Base-by-base conservation (phyloP, 352 stramenopile species). In the Elongisporangium anandrum region DNA sequence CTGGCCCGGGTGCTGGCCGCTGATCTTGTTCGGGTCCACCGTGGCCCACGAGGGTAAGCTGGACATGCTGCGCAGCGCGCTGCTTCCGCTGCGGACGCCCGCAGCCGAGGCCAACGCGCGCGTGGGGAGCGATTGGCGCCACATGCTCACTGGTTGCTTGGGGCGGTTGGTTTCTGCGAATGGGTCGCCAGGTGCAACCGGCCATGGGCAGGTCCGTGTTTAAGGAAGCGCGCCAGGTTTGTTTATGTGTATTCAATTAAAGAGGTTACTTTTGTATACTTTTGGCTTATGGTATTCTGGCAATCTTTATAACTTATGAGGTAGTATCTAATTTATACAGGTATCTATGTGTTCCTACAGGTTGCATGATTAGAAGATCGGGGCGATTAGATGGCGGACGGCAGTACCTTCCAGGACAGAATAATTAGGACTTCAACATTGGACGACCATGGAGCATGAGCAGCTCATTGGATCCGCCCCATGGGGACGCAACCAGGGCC, bases 41-140 rank as follows among this genome's bases (percentile, higher is more conserved):
- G 92, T 97, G 23, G 96, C 95, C 91, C 96, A 98, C 53, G 82
- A 90, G 21, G 87, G 88, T 20, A 96, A 62, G 59, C 75, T 87
- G 24, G 74, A 78, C 63, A 87, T 72, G 56, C 63, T 52, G 48
- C 82, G 82, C 53, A 69, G 54, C 60, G 65, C 63, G 53, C 48
- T 67, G 21, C 21, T 58, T 60, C 23, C 62, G 69, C 56, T 65
- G 61, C 21, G 64, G 41, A 19, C 53, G 48, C 41, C 55, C 52
- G 47, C 56, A 13, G 29, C 64, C 45, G 61, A 62, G 50, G 62
- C 60, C 21, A 72, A 51, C n/a, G 57, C 63, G 59, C 65, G 71
- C 41, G 63, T 64, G 22, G 69, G 52, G 45, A 61, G 70, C 51
- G 71, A 49, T 20, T 51, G 66, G 20, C 41, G 64, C 72, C 68